Evolutionary conservation across 129 eudicot species (phyloP), one percentile per base, ranked within the genome.

Genomic region (Lactuca sativa): DNA sequence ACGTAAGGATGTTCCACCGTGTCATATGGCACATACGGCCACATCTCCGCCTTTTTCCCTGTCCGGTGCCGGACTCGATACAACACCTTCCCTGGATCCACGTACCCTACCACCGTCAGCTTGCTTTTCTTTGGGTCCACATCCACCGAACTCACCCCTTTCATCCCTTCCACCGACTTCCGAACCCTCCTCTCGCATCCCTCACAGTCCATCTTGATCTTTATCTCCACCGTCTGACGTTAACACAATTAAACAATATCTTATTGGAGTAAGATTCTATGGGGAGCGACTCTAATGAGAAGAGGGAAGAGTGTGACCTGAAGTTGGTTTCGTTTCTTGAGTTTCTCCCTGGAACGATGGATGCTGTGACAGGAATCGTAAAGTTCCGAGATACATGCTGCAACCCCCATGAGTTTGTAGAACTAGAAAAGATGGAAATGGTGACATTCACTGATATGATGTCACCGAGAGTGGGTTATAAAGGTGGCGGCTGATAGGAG

Each of bases 141-240:
- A 3, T 80, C 82, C 5, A 86, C 76, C 17, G 72, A 58, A 7
- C 56, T 83, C 66, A 83, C 88, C 8, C 92, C 88, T 69, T 78
- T 83, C 92, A 86, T 86, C 6, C 86, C 86, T 41, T 75, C 74
- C 16, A 83, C 92, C 2, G 86, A 80, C 59, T 80, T 86, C 34
- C 83, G 69, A 15, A 83, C 92, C 54, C 72, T 86, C 67, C 88
- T 86, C 53, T 80, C 88, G 67, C 92, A 86, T 9, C 92, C 92
- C 61, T 83, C 92, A 16, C 92, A 86, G 69, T 86, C 92, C 82
- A 86, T 86, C 61, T 69, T 80, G 56, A 86, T 81, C 69, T 61
- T 86, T 71, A 83, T 86, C 70, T 83, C 88, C 77, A 86, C 88
- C 51, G 84, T 86, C 86, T 86, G 75, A 79, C 75, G 70, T 6